Percentiles rank a stretch among this genome's conserved stretches.
Conservation (phyloP, 768 basidiomycete genomes). For the Podaxis sp. region DNA sequence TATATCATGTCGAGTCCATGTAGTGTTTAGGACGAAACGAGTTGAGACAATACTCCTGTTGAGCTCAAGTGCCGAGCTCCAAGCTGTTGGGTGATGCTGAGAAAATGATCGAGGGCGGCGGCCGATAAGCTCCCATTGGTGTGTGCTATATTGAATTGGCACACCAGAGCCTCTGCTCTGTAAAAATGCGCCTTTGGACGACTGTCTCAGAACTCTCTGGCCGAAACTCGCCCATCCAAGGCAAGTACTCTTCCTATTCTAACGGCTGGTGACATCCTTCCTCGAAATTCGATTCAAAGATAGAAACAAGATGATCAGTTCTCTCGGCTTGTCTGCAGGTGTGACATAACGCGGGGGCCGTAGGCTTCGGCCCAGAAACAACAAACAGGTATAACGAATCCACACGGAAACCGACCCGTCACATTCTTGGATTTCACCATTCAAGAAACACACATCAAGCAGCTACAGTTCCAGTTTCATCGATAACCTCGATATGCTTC, state of each 20-base stretch:
- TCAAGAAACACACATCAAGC: not conserved
- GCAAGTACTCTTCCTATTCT: not conserved
- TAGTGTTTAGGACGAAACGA: not conserved
- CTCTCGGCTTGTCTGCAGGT: not conserved
- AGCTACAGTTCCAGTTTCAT: constrained; percentile 5
- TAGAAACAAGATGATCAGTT: not conserved
- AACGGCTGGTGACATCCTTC: not conserved
- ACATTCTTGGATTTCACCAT: not conserved
- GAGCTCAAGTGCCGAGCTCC: not conserved
- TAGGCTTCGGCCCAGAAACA: no score
- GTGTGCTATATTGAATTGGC: not conserved
- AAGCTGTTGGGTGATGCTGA: not conserved
- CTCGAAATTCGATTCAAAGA: not conserved
- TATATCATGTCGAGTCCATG: not conserved
- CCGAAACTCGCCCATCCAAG: not conserved
- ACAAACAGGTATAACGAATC: no score
- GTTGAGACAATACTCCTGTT: not conserved
- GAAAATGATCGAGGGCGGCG: not conserved
- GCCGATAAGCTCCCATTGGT: no score
- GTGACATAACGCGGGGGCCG: not conserved
- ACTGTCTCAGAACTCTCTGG: not conserved
- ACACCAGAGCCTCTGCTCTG: not conserved
- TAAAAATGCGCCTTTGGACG: not conserved
- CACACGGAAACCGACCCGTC: not conserved
- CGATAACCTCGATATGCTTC: constrained; percentile 16